These are phyloP conservation scores for Plasmodium cynomolgi DNA, from an alignment of 169 alveolate species.

Conservation along the genomic window DNA sequence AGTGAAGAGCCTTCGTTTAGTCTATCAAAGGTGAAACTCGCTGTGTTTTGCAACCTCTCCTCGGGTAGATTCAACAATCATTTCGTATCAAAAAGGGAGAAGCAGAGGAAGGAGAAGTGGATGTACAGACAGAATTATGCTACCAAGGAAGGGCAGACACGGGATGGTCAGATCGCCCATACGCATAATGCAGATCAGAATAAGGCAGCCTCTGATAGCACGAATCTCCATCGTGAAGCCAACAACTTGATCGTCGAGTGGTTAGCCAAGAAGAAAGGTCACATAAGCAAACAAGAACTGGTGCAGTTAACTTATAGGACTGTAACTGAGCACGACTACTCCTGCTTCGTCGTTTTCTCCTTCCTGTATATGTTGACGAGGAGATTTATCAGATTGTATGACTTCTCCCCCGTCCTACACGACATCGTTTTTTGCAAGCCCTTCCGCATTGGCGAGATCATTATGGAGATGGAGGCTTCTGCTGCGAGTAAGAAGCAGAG, in stretches of 20 bases:
- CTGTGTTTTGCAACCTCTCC: not conserved
- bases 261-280: not conserved
- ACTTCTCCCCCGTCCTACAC: not conserved
- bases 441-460: not conserved
- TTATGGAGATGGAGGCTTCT: not conserved
- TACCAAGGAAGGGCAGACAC: not conserved
- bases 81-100: not conserved
- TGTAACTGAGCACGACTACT: not conserved
- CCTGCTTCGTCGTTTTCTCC: not conserved
- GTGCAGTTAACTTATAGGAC: not conserved
- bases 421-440: conserved; percentile 19
- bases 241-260: not conserved
- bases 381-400: conserved; percentile 9
- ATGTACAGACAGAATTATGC: not conserved
- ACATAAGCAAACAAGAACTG: not conserved
- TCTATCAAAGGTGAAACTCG: not conserved
- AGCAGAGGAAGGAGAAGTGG: not conserved
- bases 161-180: not conserved
- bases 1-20: not conserved
- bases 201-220: not conserved
- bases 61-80: not conserved
- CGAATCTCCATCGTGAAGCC: not conserved
- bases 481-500: not conserved
- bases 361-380: conserved; percentile 17
- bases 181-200: not conserved